These are phyloP conservation scores for Blastobotrys arbuscula DNA, from an alignment of 1,139 yeast genomes.

Conservation along the genomic window DNA sequence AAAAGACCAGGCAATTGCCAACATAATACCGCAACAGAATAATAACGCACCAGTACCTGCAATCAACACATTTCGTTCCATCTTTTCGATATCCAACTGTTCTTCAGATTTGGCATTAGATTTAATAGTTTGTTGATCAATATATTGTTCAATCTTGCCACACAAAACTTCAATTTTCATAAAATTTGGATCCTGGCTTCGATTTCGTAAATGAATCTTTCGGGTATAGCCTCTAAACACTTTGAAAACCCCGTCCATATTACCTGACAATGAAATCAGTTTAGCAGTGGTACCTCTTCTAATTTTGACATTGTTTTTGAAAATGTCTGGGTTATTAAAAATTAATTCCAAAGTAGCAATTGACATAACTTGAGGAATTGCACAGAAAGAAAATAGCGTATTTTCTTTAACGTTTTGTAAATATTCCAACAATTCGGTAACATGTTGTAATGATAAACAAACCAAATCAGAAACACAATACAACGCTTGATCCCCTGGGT, in stretches of 20 bases:
- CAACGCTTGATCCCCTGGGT: conserved; percentile 50
- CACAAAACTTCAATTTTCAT: conserved; percentile 76
- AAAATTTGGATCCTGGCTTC: conserved; percentile 82
- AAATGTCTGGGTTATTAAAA: conserved; percentile 72
- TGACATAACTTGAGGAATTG: conserved; percentile 98
- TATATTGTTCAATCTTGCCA: conserved; percentile 81
- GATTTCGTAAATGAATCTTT: conserved; percentile 70
- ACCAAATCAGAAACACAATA: conserved; percentile 79
- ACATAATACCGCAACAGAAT: conserved; percentile 25
- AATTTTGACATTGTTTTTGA: conserved; percentile 72
- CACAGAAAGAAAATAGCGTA: conserved; percentile 83
- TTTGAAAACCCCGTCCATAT: conserved; percentile 67
- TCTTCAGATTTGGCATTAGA: conserved; percentile 17
- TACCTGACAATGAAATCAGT: conserved; percentile 67
- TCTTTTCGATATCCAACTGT: conserved; percentile 17
- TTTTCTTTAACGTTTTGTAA: conserved; percentile 75
- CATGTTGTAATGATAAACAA: conserved; percentile 72
- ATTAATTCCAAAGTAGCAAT: conserved; percentile 86
- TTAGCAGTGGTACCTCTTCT: conserved; percentile 87
- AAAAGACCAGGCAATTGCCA: conserved; percentile 23
- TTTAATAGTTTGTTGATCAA: conserved; percentile 44
- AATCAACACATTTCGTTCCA: conserved; percentile 19
- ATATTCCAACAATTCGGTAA: conserved; percentile 68
- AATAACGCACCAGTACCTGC: conserved; percentile 21
- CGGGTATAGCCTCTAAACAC: conserved; percentile 72